These are phyloP conservation scores for Penicillium egyptiacum DNA, from an alignment of 495 filamentous ascomycete genomes.

Conservation along the genomic window DNA sequence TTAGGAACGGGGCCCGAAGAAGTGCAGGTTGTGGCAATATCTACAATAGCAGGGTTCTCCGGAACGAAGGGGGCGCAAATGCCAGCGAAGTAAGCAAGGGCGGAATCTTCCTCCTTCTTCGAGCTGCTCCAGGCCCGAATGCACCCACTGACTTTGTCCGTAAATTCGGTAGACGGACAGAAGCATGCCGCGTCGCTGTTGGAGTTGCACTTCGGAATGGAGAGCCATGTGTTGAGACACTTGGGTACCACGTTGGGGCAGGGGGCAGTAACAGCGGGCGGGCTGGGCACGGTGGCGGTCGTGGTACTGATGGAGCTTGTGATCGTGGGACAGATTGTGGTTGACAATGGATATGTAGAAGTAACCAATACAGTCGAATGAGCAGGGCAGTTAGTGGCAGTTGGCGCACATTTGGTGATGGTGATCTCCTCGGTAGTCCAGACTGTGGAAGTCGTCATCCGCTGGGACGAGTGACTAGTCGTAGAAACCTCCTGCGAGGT, in stretches of 20 bases:
- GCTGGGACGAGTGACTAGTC: not conserved
- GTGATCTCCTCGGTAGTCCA: constrained; percentile 57
- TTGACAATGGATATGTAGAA: constrained; percentile 52
- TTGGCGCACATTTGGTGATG: constrained; percentile 54
- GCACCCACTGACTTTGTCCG: constrained; percentile 76
- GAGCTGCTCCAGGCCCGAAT: constrained; percentile 71
- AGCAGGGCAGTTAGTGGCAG: constrained; percentile 58
- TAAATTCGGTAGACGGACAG: constrained; percentile 76
- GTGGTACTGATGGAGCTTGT: constrained; percentile 33
- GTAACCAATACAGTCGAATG: constrained; percentile 50
- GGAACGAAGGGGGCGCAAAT: constrained; percentile 77
- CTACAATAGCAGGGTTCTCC: constrained; percentile 79
- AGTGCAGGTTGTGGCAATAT: constrained; percentile 59
- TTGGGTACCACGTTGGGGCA: constrained; percentile 78
- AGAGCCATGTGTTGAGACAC: constrained; percentile 92
- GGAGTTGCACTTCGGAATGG: constrained; percentile 69
- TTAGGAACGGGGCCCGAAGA: constrained; percentile 25
- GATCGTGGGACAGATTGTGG: constrained; percentile 49
- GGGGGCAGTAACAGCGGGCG: constrained; percentile 10
- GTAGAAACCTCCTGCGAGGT: not conserved
- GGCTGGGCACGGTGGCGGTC: constrained; percentile 1
- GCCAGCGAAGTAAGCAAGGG: constrained; percentile 81
- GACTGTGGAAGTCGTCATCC: constrained; percentile 55
- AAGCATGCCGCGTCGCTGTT: constrained; percentile 85
- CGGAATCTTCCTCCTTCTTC: constrained; percentile 60